A percentile compares a stretch with the other conserved stretches of the same genome.
Evolutionary conservation across 2,329 filamentous ascomycete genomes (phyloP).

Genomic region (Epichloe uncinata): DNA sequence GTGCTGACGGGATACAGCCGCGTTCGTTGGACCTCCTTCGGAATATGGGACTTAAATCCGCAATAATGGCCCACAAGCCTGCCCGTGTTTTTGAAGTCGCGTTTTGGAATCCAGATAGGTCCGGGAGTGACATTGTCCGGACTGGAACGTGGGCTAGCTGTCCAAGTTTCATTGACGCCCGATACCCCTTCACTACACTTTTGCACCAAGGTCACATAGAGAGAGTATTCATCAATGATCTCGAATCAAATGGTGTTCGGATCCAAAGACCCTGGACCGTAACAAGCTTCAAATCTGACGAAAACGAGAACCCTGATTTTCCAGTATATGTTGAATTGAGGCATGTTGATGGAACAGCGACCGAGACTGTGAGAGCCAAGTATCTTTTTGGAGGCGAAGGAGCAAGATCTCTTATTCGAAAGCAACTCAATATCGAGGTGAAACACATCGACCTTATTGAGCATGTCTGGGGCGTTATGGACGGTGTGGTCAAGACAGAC

Average conservation of each 20-base stretch:
- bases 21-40: slow-evolving; percentile 74
- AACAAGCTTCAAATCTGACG: slow-evolving; percentile 44
- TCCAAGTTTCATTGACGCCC: slow-evolving; percentile 65
- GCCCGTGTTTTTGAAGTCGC: slow-evolving; percentile 72
- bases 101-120: slow-evolving; percentile 53
- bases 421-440: slow-evolving; percentile 56
- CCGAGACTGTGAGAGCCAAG: slow-evolving; percentile 55
- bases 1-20: slow-evolving; percentile 85
- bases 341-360: slow-evolving; percentile 58
- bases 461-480: slow-evolving; percentile 66
- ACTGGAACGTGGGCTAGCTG: slow-evolving; percentile 77
- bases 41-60: slow-evolving; percentile 80
- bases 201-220: slow-evolving; percentile 62
- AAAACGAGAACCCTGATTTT: slow-evolving; percentile 46
- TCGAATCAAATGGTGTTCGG: slow-evolving; percentile 45
- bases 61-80: slow-evolving; percentile 76
- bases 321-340: slow-evolving; percentile 69
- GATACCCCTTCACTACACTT: slow-evolving; percentile 58
- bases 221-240: slow-evolving; percentile 52
- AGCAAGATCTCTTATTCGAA: slow-evolving; percentile 51
- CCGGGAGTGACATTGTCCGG: slow-evolving; percentile 44
- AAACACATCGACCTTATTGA: slow-evolving; percentile 57
- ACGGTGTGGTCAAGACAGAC: slow-evolving; percentile 57
- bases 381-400: slow-evolving; percentile 63
- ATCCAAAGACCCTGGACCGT: slow-evolving; percentile 56